Conservation (phyloP, 1,284 basidiomycete species). For the Cryptococcus sp. region DNA sequence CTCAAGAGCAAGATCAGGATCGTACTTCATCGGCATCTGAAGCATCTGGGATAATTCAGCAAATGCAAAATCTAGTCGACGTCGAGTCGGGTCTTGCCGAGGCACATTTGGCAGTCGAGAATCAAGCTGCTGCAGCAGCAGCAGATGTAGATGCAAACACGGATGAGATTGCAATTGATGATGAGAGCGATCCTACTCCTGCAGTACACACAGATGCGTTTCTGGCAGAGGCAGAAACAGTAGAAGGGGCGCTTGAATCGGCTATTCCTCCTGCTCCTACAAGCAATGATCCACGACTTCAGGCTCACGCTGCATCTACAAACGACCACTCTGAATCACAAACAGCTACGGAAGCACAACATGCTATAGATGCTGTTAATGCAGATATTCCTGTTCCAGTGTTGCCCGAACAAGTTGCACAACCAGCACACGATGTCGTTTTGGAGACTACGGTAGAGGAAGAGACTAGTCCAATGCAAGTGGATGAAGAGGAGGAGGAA, state of each 20-base stretch:
- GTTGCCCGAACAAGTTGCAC: conserved; percentile 9
- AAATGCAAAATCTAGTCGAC: conserved; percentile 26
- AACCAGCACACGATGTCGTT: conserved; percentile 11
- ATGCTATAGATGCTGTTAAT: conserved; percentile 10
- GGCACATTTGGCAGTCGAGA: conserved; percentile 23
- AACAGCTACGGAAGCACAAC: conserved; percentile 5
- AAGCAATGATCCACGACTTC: background rate
- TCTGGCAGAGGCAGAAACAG: conserved; percentile 18
- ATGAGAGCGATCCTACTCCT: conserved; percentile 1
- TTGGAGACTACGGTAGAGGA: conserved; percentile 14
- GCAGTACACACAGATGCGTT: conserved; percentile 8
- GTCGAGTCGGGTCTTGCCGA: conserved; percentile 36
- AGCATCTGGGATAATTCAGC: conserved; percentile 16
- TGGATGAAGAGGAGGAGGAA: conserved; percentile 1
- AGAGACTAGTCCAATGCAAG: conserved; percentile 9
- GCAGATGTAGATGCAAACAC: background rate
- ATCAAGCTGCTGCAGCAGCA: conserved; percentile 5
- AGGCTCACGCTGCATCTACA: background rate
- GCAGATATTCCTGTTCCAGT: conserved; percentile 16
- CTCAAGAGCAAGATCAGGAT: background rate
- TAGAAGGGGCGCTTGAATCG: conserved; percentile 21
- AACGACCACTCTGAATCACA: background rate
- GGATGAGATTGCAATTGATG: background rate
- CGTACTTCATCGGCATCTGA: background rate
- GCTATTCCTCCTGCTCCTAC: conserved; percentile 10